These are phyloP conservation scores for Phyllachora maydis DNA, from an alignment of 2,329 filamentous ascomycete genomes.

Conservation along the genomic window DNA sequence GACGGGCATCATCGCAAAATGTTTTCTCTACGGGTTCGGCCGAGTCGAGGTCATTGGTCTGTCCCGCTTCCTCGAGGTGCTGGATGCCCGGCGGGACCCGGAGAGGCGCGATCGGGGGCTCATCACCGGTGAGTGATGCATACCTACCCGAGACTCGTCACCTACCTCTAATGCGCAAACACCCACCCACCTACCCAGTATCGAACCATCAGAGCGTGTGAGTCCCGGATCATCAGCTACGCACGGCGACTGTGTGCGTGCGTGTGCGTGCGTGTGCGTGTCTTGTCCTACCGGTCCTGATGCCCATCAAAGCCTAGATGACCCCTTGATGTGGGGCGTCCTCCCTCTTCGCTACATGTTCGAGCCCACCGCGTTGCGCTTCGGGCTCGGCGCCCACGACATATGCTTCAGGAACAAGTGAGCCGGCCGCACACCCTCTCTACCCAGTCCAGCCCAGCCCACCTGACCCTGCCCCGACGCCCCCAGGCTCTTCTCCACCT, in stretches of 20 bases:
- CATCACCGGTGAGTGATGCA: conserved; percentile 45
- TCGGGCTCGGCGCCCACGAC: conserved; percentile 83
- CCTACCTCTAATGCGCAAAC: conserved; percentile 2
- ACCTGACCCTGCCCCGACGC: not conserved
- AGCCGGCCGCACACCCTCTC: conserved; percentile 5
- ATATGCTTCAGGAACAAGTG: conserved; percentile 84
- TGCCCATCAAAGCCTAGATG: conserved; percentile 49
- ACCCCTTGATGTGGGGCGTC: conserved; percentile 84
- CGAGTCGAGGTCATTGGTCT: conserved; percentile 58
- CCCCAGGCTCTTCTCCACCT: conserved; percentile 42
- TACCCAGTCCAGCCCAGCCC: not conserved
- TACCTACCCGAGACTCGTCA: conserved; percentile 1
- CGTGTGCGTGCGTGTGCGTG: conserved; percentile 16
- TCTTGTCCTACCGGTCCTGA: not conserved
- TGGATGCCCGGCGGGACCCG: conserved; percentile 53
- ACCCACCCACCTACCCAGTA: conserved; percentile 35
- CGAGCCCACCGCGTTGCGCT: conserved; percentile 57
- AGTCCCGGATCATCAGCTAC: too few relatives aligned
- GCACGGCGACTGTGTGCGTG: too few relatives aligned
- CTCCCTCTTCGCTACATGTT: conserved; percentile 57
- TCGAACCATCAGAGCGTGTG: conserved; percentile 80
- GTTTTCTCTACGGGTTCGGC: conserved; percentile 58
- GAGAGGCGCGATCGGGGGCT: conserved; percentile 52
- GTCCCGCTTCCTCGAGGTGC: conserved; percentile 49
- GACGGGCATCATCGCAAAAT: conserved; percentile 48